Base-by-base conservation (phyloP, 2,329 filamentous ascomycete species). In the Paracamarosporium sp. region DNA sequence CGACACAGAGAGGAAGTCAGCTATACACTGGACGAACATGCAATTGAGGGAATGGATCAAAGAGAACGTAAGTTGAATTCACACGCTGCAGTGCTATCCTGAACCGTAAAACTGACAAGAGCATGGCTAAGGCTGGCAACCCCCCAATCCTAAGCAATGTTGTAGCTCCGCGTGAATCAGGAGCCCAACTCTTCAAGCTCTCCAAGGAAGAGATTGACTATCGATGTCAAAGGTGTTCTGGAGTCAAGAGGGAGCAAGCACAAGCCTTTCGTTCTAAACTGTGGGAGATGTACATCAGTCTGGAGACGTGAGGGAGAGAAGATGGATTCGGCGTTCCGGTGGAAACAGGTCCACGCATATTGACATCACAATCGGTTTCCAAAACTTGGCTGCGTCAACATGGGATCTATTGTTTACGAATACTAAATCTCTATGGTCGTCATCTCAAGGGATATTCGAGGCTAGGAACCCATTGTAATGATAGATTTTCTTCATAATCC, bases 211-310 rank as follows among this genome's bases (percentile, higher is more conserved):
- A 81, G 36, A 81, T 82, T 33, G 68, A 79, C 28, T 63, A 65
- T 11, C 78, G 80, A 1, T 81, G 79, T 55, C 68, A 78, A 45
- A 74, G 78, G 56, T 79, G 75, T 4, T 63, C 67, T 0, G 72
- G 67, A 0, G 74, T 80, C 3, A 74, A 64, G 0, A 33, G 55
- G 0, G 74, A 81, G 45, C 78, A 81, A 50, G 80, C 80, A 11
- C 70, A 67, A 3, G 77, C 78, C 4, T 79, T 82, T 50, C 73
- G 76, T 13, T 58, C 68, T 22, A 82, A 81, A 56, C 65, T 82
- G 0, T 82, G 79, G 80, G 67, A 57, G 50, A 50, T 63, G 55
- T 55, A 61, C 44, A 56, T 59, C 33, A 38, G 9, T 56, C 28
- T 55, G 25, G 46, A 59, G 25, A 59, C 17, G 46, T 52, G 15